Evolutionary conservation across 257 asterid species (phyloP), one percentile per base, ranked within the genome.

Genomic region (Solanum bulbocastanum): DNA sequence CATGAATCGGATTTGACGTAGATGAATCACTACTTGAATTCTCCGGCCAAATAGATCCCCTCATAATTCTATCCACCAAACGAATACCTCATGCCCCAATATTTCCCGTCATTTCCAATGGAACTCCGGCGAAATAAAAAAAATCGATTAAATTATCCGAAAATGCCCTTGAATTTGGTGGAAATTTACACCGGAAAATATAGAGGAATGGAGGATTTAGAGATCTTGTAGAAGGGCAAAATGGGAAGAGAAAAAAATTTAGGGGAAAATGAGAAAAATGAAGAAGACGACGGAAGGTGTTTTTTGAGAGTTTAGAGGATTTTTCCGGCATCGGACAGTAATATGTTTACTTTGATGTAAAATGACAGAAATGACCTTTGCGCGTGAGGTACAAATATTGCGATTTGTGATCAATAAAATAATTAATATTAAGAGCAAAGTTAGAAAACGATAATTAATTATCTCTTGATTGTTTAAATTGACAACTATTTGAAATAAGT

Each of bases 11-110:
- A 62, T 94, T 74, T 35, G 93, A 87, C 37, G 91, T 42, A 46
- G 94, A 89, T 20, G 91, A 87, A 79, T 92, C 88, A 16, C 88
- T 87, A 52, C 87, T 89, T 42, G 93, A 92, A 92, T 94, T 92
- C 68, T 94, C 98, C 92, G 93, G 88, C 94, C 91, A 90, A 71
- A 74, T 62, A 83, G 94, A 88, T 62, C 94, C 90, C 89, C 86
- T 82, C 86, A 82, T 82, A 30, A 49, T 82, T 82, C 44, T 82
- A 82, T 81, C n/a, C 68, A 93, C 95, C 98, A 94, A 95, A 92
- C 40, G 91, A 87, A 23, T 90, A 73, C 93, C 95, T 94, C 98
- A 95, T 95, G 88, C 88, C 72, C 14, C 46, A 68, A 68, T 52
- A 32, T 68, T 52, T 66, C 76, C 89, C 87, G 39, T 74, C 91